Base-by-base conservation (phyloP, 495 filamentous ascomycete species). In the Entonaema liquescens region DNA sequence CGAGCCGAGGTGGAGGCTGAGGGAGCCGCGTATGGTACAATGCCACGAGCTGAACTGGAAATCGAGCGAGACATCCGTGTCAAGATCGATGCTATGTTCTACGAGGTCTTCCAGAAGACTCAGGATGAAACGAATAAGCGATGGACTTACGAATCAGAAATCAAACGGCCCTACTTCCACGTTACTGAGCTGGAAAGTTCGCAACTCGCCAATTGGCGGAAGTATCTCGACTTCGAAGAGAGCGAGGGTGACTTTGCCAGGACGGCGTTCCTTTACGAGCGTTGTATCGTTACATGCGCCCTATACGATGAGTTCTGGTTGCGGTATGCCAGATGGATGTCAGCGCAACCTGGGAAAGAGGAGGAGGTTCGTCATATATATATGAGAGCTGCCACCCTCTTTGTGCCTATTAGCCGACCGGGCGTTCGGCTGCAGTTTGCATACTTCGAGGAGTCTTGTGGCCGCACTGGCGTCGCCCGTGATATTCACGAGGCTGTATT, bases 281-380 rank as follows among this genome's bases (percentile, higher is more conserved):
- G 95, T 33, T 97, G 93, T 71, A 80, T 99, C 29, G 92, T 97
- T 13, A 94, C 93, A 13, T 94, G 92, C 71, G 95, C 95, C 40
- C 90, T 95, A 74, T 97, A 98, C 69, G 94, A 98, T 53, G 94
- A 98, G 74, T 97, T 99, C 79, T 99, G 95, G 95, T 86, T 96
- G 62, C 90, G 95, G 1, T 99, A 97, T 80, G 93, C 92, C n/a
- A 86, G 96, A 15, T 99, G 95, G 95, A 98, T 99, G 94, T 84
- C 85, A 70, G 90, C 89, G 2, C 93, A 97, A 74, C 73, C 86
- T 0, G 87, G 84, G 53, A 97, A 97, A 77, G 89, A 93, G 62
- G 93, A 97, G 74, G 96, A 99, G 75, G 92, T 95, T 2, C 90
- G 96, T 25, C 93, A 91, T 77, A 93, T 99, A 71, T 98, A 97